Evolutionary conservation across 352 stramenopile species (phyloP), one percentile per base, ranked within the genome.

Genomic region (Halophytophthora polymorphica): DNA sequence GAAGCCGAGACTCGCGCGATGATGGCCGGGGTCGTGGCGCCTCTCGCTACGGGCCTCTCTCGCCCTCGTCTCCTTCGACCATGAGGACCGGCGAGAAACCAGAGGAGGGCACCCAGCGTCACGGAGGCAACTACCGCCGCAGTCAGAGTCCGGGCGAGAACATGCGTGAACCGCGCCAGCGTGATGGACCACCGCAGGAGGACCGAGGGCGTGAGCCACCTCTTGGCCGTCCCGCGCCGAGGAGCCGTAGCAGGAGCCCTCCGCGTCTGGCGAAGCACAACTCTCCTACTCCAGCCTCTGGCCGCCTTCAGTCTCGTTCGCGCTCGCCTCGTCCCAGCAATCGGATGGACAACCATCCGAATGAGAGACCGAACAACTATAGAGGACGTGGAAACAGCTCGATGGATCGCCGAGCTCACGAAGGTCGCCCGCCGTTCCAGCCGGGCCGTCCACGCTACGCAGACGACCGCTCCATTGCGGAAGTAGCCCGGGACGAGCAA

Each of bases 401-500:
- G 10, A 17, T 63, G 12, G 58, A 65, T n/a, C 68, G 59, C 10
- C 59, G 54, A 15, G 22, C 53, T 23, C 36, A 44, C 46, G 49
- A 66, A 34, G 61, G 54, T 8, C 65, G 55, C 5, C 37, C 43
- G 2, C 42, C 61, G 21, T 45, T 58, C 15, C 62, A 61, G 41
- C 8, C 49, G 10, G 58, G 68, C 18, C 59, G 64, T 17, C 55
- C 59, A 2, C 65, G 65, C 18, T 63, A 66, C 50, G 52, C 65
- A 23, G 67, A 77, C 39, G 62, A 83, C 2, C 69, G 71, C 22
- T 82, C 71, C 15, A 79, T 84, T 47, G 74, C 72, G 1, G 72
- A 77, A 39, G 51, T 81, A 56, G 69, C 72, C 14, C 69, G 66
- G n/a, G 64, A 83, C 23, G 69, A 83, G 25, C 64, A 69, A 33